These are phyloP conservation scores for Leptographium flavum DNA, from an alignment of 2,329 filamentous ascomycete genomes.

Conservation along the genomic window DNA sequence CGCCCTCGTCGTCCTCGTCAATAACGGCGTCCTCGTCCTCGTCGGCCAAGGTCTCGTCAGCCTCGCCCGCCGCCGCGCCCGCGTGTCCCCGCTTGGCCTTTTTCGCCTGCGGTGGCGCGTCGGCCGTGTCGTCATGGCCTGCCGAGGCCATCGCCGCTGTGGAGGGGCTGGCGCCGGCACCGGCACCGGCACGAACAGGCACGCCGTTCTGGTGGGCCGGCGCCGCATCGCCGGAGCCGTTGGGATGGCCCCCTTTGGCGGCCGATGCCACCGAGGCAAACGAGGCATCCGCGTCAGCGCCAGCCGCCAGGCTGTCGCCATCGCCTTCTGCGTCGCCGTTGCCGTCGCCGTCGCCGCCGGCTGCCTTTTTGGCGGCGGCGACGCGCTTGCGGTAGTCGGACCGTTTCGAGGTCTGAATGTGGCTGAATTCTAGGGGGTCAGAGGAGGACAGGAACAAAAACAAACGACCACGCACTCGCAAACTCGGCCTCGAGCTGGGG, in stretches of 20 bases:
- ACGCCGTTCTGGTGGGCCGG: conserved; percentile 4
- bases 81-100: conserved; percentile 22
- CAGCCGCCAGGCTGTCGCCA: conserved; percentile 4
- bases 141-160: background rate
- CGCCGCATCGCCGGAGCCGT: too few relatives aligned
- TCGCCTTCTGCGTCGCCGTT: conserved; percentile 11
- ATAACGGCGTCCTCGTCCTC: conserved; percentile 23
- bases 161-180: too few relatives aligned
- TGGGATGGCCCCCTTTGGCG: conserved; percentile 7
- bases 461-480: conserved; percentile 39
- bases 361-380: conserved; percentile 44
- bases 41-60: conserved; percentile 19
- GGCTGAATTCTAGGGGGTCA: conserved; percentile 46
- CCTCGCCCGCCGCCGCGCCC: conserved; percentile 17
- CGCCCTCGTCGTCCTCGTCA: conserved; percentile 21
- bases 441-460: background rate
- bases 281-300: background rate
- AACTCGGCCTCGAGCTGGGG: conserved; percentile 60
- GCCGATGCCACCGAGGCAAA: background rate
- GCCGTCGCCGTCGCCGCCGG: conserved; percentile 15
- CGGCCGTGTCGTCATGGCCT: background rate
- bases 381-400: conserved; percentile 58
- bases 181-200: too few relatives aligned
- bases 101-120: conserved; percentile 19
- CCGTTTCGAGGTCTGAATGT: conserved; percentile 59